Conservation (phyloP, 768 basidiomycete genomes). For the Leccinellum albellum region DNA sequence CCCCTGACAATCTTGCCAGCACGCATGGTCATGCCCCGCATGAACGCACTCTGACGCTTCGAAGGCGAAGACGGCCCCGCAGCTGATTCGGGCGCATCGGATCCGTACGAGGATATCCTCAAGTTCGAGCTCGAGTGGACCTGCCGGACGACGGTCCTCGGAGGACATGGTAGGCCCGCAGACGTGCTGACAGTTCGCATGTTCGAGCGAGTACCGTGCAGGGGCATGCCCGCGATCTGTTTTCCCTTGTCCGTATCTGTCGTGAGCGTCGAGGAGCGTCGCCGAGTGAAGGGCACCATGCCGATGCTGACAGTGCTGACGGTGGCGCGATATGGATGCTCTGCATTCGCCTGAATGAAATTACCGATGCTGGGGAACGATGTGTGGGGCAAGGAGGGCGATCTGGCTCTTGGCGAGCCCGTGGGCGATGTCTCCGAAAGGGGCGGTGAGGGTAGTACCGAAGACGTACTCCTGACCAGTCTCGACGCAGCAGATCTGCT, state of each 20-base stretch:
- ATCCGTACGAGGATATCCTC: constrained; percentile 9
- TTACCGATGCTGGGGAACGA: constrained; percentile 24
- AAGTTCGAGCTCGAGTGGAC: constrained; percentile 26
- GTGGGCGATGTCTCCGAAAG: constrained; percentile 25
- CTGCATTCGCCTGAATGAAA: constrained; percentile 14
- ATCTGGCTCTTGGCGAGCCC: constrained; percentile 19
- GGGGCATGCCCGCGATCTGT: neutral
- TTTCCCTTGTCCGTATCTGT: constrained; percentile 10
- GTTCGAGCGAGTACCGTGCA: neutral
- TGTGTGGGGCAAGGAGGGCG: constrained; percentile 4
- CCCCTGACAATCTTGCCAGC: constrained; percentile 36
- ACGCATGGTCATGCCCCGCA: constrained; percentile 33
- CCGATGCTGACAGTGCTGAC: constrained; percentile 30
- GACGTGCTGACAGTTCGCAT: constrained; percentile 1
- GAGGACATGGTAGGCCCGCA: neutral
- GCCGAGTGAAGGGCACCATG: constrained; percentile 2
- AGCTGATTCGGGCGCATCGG: constrained; percentile 7
- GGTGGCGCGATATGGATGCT: constrained; percentile 11
- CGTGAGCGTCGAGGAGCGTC: constrained; percentile 28
- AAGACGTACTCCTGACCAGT: constrained; percentile 1
- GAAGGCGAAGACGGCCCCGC: constrained; percentile 12
- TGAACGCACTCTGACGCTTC: constrained; percentile 29
- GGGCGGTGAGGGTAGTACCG: constrained; percentile 25
- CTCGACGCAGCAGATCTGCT: neutral
- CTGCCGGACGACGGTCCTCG: constrained; percentile 17